phyloP scores from a whole-genome alignment of 2,329 filamentous ascomycete genomes.

The Aspergillus piperis region DNA sequence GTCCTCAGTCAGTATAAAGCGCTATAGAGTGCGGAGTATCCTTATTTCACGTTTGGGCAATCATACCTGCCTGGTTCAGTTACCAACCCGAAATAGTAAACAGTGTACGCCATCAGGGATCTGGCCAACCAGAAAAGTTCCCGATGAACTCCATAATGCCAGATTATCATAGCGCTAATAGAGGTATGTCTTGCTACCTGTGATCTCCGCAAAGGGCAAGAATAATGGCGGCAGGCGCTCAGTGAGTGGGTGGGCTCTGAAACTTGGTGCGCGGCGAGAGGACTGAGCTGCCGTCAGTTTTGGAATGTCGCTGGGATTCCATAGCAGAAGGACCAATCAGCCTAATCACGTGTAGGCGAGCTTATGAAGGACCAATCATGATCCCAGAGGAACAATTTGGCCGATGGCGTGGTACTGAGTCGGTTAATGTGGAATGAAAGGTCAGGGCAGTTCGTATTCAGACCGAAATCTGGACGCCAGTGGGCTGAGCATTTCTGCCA shows the following conservation, averaged over 20 bases:
- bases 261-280: background rate
- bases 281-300: slow-evolving; percentile 8
- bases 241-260: background rate
- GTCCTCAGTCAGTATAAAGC: background rate
- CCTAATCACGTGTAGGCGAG: background rate
- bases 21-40: background rate
- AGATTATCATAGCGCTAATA: background rate
- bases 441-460: slow-evolving; percentile 8
- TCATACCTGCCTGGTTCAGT: background rate
- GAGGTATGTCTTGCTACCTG: background rate
- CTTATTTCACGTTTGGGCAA: background rate
- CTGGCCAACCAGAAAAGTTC: background rate
- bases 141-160: background rate
- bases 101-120: background rate
- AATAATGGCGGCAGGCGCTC: background rate
- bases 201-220: background rate
- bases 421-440: background rate
- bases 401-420: background rate
- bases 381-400: background rate
- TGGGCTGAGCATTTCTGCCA: background rate
- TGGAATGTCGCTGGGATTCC: background rate
- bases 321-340: background rate
- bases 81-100: background rate
- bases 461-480: slow-evolving; percentile 1
- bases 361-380: background rate